A percentile compares a stretch with the other conserved stretches of the same genome.
Conservation (phyloP, 345 rosid species). For the Noccaea bulbosa region DNA sequence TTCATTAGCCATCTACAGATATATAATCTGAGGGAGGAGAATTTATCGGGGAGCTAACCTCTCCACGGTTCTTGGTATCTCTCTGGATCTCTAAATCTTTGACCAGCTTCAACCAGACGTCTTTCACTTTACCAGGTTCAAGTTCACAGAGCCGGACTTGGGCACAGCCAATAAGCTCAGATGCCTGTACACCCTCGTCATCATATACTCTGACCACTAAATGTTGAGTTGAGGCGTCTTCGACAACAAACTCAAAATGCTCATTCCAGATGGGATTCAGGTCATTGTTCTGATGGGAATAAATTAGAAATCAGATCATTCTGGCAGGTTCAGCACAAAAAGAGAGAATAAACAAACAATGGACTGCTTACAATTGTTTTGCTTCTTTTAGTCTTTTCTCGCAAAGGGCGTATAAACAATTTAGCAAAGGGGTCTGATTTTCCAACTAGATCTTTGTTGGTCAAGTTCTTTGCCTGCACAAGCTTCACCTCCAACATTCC, state of each 20-base stretch:
- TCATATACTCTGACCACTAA: conserved; percentile 85
- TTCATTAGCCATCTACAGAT: conserved; percentile 20
- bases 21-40: background rate
- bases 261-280: conserved; percentile 99
- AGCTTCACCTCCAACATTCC: conserved; percentile 97
- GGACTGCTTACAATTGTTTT: conserved; percentile 71
- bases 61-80: conserved; percentile 88
- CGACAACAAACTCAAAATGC: conserved; percentile 86
- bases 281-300: conserved; percentile 73
- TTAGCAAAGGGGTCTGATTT: conserved; percentile 97
- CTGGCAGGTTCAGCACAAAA: conserved; percentile 11
- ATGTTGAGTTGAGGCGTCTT: conserved; percentile 91
- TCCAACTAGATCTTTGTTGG: conserved; percentile 93
- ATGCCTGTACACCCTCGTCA: conserved; percentile 90
- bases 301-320: conserved; percentile 24
- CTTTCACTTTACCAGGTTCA: conserved; percentile 98
- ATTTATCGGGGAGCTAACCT: conserved; percentile 54
- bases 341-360: background rate
- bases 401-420: conserved; percentile 81
- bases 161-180: conserved; percentile 90
- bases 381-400: conserved; percentile 73
- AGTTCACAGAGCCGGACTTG: conserved; percentile 76
- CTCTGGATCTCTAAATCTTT: conserved; percentile 97
- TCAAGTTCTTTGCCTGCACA: conserved; percentile 90
- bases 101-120: conserved; percentile 95